Percentiles rank a stretch among this genome's conserved stretches.
Conservation (phyloP, 1,284 basidiomycete genomes). For the Inonotus hispidus region DNA sequence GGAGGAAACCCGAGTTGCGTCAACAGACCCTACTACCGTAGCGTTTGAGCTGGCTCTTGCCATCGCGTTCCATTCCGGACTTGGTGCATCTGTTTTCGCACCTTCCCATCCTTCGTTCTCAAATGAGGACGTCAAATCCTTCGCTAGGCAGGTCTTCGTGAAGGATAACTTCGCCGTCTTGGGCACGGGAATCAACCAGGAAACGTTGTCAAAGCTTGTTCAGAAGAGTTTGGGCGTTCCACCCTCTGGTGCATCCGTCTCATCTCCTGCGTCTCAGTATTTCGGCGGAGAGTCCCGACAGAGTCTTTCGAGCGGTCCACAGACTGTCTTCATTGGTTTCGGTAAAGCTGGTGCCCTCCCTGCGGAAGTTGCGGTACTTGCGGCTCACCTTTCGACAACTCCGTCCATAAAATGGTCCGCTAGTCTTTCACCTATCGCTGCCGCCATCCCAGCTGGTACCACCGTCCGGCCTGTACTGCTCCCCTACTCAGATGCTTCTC, state of each 20-base stretch:
- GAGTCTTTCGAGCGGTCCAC: constrained; percentile 50
- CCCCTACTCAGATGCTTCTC: constrained; percentile 84
- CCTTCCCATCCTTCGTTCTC: constrained; percentile 62
- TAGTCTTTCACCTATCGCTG: constrained; percentile 64
- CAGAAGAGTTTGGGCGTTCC: constrained; percentile 57
- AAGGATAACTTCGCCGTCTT: constrained; percentile 80
- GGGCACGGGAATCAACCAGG: constrained; percentile 78
- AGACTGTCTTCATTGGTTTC: constrained; percentile 82
- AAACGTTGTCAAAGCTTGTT: constrained; percentile 66
- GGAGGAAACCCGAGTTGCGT: constrained; percentile 64
- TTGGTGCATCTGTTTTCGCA: constrained; percentile 85
- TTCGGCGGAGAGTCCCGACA: constrained; percentile 84
- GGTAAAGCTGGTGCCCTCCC: constrained; percentile 60
- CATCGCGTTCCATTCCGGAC: constrained; percentile 86
- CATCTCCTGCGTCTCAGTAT: constrained; percentile 50
- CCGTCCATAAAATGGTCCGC: constrained; percentile 83
- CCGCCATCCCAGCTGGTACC: constrained; percentile 45
- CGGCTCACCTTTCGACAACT: constrained; percentile 67
- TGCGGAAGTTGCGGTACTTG: constrained; percentile 71
- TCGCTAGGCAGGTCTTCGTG: constrained; percentile 66
- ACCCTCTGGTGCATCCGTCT: constrained; percentile 36
- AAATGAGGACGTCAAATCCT: constrained; percentile 66
- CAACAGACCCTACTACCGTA: constrained; percentile 53
- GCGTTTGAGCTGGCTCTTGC: constrained; percentile 83
- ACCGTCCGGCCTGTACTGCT: constrained; percentile 70